Conservation (phyloP, 2,329 filamentous ascomycete species). For the Immersiporthe knoxdaviesiana region DNA sequence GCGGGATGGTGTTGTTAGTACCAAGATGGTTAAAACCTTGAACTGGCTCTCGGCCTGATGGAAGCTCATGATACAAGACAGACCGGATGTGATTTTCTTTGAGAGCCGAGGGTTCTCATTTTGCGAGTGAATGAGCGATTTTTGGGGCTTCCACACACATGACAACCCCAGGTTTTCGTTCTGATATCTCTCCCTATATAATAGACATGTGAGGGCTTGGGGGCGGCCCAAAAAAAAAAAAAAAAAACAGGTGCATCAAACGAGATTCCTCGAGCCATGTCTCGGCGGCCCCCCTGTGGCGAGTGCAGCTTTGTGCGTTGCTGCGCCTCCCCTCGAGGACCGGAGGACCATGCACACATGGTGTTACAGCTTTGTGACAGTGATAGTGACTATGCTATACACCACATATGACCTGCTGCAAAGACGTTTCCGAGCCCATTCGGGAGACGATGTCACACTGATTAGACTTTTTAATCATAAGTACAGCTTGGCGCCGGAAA, state of each 20-base stretch:
- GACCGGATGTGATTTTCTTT: too few species aligned
- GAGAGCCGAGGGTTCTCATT: too few species aligned
- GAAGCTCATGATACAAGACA: too few species aligned
- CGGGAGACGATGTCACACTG: neutral
- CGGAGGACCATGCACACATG: neutral
- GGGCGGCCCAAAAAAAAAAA: too few species aligned
- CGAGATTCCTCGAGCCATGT: neutral
- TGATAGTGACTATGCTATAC: neutral
- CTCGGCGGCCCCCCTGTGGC: neutral
- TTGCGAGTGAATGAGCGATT: too few species aligned
- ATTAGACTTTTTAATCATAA: neutral
- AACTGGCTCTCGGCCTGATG: neutral
- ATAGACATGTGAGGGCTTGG: neutral
- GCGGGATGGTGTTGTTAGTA: neutral
- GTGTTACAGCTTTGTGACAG: neutral
- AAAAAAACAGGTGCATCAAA: neutral
- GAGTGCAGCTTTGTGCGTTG: neutral
- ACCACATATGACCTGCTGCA: conserved; percentile 1
- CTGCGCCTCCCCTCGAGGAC: neutral
- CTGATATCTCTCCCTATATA: neutral
- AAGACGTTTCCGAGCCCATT: neutral
- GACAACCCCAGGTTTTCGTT: neutral
- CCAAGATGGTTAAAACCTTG: neutral
- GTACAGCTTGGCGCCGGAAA: neutral
- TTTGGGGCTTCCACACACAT: neutral